Conservation (phyloP, 495 filamentous ascomycete genomes). For the Penicillium paradoxum region DNA sequence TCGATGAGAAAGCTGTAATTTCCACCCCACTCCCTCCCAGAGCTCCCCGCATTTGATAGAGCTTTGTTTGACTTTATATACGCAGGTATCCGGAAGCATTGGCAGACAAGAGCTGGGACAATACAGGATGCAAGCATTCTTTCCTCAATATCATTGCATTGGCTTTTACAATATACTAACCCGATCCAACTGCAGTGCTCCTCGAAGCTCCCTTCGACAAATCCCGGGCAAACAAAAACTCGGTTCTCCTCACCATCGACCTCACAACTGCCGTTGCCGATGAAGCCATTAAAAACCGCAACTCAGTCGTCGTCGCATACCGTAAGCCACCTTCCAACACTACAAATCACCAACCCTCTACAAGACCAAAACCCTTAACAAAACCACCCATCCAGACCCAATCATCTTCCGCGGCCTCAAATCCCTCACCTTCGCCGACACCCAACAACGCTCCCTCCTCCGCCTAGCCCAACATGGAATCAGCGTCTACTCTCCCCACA, state of each 20-base stretch:
- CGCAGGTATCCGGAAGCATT: conserved; percentile 80
- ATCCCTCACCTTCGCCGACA: conserved; percentile 73
- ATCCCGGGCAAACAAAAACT: conserved; percentile 55
- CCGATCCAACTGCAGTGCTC: conserved; percentile 49
- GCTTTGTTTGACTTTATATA: conserved; percentile 13
- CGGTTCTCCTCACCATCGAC: conserved; percentile 86
- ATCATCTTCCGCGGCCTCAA: conserved; percentile 94
- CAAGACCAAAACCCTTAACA: background rate
- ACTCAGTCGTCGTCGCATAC: conserved; percentile 81
- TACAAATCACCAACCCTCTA: background rate
- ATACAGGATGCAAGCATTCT: conserved; percentile 68
- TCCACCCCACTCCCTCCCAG: background rate
- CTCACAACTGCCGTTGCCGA: conserved; percentile 85
- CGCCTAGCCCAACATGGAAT: conserved; percentile 83
- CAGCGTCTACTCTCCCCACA: conserved; percentile 93
- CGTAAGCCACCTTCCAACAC: conserved; percentile 57
- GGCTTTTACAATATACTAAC: conserved; percentile 3
- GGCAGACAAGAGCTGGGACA: conserved; percentile 89
- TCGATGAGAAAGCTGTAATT: conserved; percentile 80
- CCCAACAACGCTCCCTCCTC: conserved; percentile 81
- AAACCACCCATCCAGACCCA: conserved; percentile 57
- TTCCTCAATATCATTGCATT: background rate
- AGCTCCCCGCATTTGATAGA: conserved; percentile 18
- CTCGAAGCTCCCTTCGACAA: conserved; percentile 69
- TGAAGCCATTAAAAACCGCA: conserved; percentile 73